Conservation (phyloP, 1,284 basidiomycete genomes). For the Moesziomyces globuligerus region DNA sequence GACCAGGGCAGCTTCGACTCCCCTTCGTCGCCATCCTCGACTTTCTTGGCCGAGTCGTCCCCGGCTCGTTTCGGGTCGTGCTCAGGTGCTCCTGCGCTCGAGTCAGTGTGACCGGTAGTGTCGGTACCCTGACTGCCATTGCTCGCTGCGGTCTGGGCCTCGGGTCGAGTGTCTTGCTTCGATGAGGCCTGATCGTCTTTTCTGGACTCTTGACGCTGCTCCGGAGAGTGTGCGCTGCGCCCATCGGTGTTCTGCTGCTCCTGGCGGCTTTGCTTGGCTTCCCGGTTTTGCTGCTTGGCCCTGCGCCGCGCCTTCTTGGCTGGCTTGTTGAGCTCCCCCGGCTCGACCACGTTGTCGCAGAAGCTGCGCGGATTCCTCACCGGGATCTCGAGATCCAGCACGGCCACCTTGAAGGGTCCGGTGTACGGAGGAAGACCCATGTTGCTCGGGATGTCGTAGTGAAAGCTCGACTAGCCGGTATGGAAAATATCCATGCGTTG, state of each 20-base stretch:
- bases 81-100: not conserved
- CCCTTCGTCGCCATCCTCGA: too few relatives aligned
- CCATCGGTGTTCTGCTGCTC: constrained; percentile 4
- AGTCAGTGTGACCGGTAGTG: not conserved
- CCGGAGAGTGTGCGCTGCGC: not conserved
- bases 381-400: constrained; percentile 59
- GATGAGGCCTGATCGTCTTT: not conserved
- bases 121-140: not conserved
- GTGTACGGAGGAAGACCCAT: constrained; percentile 48
- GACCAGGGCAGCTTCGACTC: constrained; percentile 14
- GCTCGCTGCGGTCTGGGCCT: not conserved
- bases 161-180: not conserved
- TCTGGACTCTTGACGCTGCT: not conserved
- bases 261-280: constrained; percentile 17
- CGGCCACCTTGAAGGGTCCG: constrained; percentile 54
- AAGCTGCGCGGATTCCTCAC: constrained; percentile 53
- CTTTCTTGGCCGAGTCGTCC: constrained; percentile 5
- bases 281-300: constrained; percentile 17
- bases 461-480: not conserved
- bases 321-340: constrained; percentile 33
- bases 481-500: too few relatives aligned
- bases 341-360: constrained; percentile 36
- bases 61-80: not conserved
- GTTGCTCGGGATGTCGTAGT: not conserved
- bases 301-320: constrained; percentile 7